Evolutionary conservation across 78 protist species (phyloP).

Genomic region (slime mould (Dictyostelium discoideum)): dicty_2.7 NC_007089.4:1839001-1839500

Average conservation of each 20-base stretch:
- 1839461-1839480: background rate
- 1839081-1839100: conserved; percentile 27
- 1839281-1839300: background rate
- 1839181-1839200: background rate
- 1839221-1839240: background rate
- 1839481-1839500: background rate
- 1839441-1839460: conserved; percentile 41
- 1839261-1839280: background rate
- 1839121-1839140: background rate
- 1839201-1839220: background rate
- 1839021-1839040: conserved; percentile 33
- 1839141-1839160: background rate
- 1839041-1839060: conserved; percentile 80
- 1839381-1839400: conserved; percentile 43
- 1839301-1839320: background rate
- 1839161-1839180: conserved; percentile 6
- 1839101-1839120: conserved; percentile 47
- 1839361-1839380: conserved; percentile 35
- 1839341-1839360: background rate
- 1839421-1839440: conserved; percentile 11
- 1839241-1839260: background rate
- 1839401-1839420: conserved; percentile 27
- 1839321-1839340: background rate
- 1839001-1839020: background rate
- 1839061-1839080: conserved; percentile 1